Evolutionary conservation across 257 asterid genomes (phyloP), one percentile per base, ranked within the genome.

Genomic region (Solanum tarijense): DNA sequence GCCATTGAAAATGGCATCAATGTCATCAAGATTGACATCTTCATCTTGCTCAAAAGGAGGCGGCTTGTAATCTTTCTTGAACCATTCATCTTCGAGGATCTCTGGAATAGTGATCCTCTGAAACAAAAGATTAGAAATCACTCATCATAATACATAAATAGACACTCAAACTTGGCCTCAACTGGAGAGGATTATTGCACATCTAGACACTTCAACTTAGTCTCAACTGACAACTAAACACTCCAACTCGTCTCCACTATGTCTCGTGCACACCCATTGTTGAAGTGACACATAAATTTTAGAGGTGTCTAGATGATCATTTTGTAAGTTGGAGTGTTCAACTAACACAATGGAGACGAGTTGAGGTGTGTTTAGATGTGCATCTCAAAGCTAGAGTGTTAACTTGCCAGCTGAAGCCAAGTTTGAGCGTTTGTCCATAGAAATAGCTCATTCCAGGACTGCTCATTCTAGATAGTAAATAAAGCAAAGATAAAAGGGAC

Each of bases 61-160:
- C 86, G 95, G 96, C 90, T 91, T 84, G 90, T 93, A 94, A 87
- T 92, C 96, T 92, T 91, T 93, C 91, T 93, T 93, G 91, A 95
- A 95, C 98, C 98, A 95, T 9, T 93, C 94, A 88, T 95, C 90
- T 90, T 89, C 94, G 84, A 94, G 91, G 87, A 95, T 94, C 89
- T 95, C 93, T 18, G 96, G 89, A 88, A 94, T 92, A 71, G 90
- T 92, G 36, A 95, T 93, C 84, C 98, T 89, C 98, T 95, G 92
- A 91, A 92, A 92, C 31, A 83, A 52, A 32, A 88, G 83, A 79
- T 78, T 12, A 38, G 29, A 87, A 27, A 81, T 81, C 18, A 31
- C 8, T 11, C 43, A 25, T 62, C 34, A 2, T 25, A 62, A 62
- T 62, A 62, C 31, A 62, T 62, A 2, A 62, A 62, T 12, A 62